Evolutionary conservation across 306 rosid species (phyloP), one percentile per base, ranked within the genome.

Genomic region (Alnus rubra): DNA sequence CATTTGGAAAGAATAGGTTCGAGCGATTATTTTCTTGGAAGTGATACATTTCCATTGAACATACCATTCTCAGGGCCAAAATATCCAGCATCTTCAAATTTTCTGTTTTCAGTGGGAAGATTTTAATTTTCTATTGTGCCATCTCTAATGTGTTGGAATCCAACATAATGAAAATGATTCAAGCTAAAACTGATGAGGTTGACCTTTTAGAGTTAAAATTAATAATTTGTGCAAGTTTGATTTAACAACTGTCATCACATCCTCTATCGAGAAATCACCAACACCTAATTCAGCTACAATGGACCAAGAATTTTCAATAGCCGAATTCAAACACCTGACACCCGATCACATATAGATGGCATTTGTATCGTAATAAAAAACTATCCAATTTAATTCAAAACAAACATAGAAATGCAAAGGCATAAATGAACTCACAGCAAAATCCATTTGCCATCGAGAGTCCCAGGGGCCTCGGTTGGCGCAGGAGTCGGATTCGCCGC

Each of bases 371-470:
- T 59, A 9, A 58, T 58, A 1, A 9, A n/a, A 58, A 56, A 56
- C 63, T 56, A 8, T 10, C 7, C 63, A 6, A 56, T 2, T 19
- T 9, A 23, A 8, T 23, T 58, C 33, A 63, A 42, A 19, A 2
- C 18, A 44, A 42, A 4, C 56, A 3, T 16, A 4, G 13, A 65
- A 11, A 16, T 48, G 60, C 10, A 35, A 3, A 15, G 19, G 39
- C 9, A 13, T 10, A 60, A 67, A 79, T 5, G 52, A 76, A 88
- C 97, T 93, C 86, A 95, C 98, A 95, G 84, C 91, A 95, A 88
- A 11, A 95, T 78, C 99, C 99, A 95, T 80, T 85, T 87, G 65
- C 99, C 99, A 80, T 88, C 83, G 10, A 95, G 93, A 80, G 92
- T 88, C 16, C 47, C 89, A 15, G 92, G 84, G 7, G 89, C 83